Evolutionary conservation across 2,329 filamentous ascomycete species (phyloP), one percentile per base, ranked within the genome.

Genomic region (Fragosphaeria purpurea): DNA sequence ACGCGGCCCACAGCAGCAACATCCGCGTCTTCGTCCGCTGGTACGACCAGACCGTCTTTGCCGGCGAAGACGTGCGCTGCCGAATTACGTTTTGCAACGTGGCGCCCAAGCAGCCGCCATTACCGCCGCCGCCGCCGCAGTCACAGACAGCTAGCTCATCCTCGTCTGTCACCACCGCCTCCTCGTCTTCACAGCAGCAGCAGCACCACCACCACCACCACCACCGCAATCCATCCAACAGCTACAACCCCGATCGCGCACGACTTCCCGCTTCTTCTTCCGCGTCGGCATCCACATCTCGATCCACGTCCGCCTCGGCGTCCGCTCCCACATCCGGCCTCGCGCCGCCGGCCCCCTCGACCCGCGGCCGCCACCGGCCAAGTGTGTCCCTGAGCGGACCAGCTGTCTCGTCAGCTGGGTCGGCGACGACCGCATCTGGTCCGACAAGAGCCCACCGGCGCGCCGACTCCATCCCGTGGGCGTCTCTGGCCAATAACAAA

Each of bases 21-120:
- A 88, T 98, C 65, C 86, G 90, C 67, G 91, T 96, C 68, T 95
- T 91, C 67, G 88, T 98, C 67, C 83, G 85, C 71, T 98, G 91
- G 86, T 85, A 88, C 66, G 87, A 95, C 64, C 83, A 91, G 67
- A 90, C 87, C 55, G 88, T 98, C 61, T 98, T 97, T 70, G 88
- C 93, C 51, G 93, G 93, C 68, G 93, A 98, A 74, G 86, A 95
- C 63, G 80, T 97, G 63, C 87, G 90, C 70, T 97, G 93, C 70
- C 89, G 84, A 58, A 95, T 98, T 66, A 96, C 88, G 47, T 98
- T 98, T 71, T 91, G 86, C 70, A 98, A 98, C 65, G 77, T 90
- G 56, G 76, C 80, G 41, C 51, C 42, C 43, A 51, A 51, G 53
- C 57, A 44, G 37, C 34, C 47, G 52, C 46, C 10, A 40, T 30